These are phyloP conservation scores for Leptographium wingfieldii DNA, from an alignment of 2,329 filamentous ascomycete species.

Conservation along the genomic window DNA sequence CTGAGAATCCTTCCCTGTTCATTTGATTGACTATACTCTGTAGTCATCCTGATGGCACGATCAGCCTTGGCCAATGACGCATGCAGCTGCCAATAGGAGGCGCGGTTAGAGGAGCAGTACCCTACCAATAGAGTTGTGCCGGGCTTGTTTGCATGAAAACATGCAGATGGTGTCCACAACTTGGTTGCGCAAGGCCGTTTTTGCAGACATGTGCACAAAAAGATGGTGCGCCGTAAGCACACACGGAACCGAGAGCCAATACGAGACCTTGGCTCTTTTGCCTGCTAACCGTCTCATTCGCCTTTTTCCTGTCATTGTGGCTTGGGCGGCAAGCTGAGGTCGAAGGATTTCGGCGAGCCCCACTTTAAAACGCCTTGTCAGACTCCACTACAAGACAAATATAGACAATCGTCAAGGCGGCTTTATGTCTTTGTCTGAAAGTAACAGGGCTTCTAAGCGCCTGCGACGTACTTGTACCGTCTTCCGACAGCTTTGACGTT, in stretches of 20 bases:
- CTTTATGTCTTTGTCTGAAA: too few relatives aligned
- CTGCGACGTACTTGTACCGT: too few relatives aligned
- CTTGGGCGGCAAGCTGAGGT: neutral
- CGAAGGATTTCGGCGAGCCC: neutral
- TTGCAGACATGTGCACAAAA: neutral
- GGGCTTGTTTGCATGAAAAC: neutral
- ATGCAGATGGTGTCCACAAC: neutral
- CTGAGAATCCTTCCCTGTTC: neutral
- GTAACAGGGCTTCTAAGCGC: too few relatives aligned
- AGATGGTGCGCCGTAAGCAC: too few relatives aligned
- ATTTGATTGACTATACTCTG: neutral
- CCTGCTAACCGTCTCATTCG: neutral
- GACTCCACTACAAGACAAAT: neutral
- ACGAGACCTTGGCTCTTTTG: too few relatives aligned
- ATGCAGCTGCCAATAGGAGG: neutral
- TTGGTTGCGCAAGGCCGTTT: neutral
- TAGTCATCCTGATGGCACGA: neutral
- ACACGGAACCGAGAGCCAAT: neutral
- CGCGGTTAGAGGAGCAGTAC: neutral
- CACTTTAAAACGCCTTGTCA: neutral
- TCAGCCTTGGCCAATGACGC: neutral
- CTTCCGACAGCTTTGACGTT: too few relatives aligned
- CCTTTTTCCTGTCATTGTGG: neutral
- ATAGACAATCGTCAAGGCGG: neutral
- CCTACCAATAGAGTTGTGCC: neutral